Percentiles rank a stretch among this genome's conserved stretches.
phyloP scores from a whole-genome alignment of 306 rosid species.

The Cicer bijugum region DNA sequence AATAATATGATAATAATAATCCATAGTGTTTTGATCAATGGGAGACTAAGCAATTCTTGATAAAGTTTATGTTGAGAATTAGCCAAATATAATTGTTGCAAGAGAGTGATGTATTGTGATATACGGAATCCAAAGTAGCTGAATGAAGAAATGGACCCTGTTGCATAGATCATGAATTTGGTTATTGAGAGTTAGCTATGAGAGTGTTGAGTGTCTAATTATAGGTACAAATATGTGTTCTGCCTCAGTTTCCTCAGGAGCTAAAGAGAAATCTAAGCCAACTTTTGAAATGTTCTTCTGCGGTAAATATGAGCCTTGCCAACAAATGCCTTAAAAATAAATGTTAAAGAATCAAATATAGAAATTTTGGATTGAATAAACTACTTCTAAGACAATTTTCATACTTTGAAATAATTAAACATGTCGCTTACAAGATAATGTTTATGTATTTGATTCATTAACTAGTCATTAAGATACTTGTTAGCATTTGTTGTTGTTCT shows the following conservation, averaged over 20 bases:
- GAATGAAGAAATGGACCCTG: conserved; percentile 10
- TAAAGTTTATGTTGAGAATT: conserved; percentile 11
- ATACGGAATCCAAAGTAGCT: conserved; percentile 29
- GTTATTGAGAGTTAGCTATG: conserved; percentile 2
- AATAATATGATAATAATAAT: conserved; percentile 48
- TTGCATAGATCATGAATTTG: conserved; percentile 9
- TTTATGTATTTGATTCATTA: too few relatives aligned
- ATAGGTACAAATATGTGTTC: background rate
- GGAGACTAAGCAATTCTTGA: conserved; percentile 17
- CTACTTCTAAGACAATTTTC: too few relatives aligned
- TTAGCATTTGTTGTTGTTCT: too few relatives aligned
- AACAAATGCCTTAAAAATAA: too few relatives aligned
- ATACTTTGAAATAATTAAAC: too few relatives aligned
- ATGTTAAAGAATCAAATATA: too few relatives aligned
- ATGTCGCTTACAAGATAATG: too few relatives aligned
- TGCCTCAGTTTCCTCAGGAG: background rate
- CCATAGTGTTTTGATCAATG: conserved; percentile 4
- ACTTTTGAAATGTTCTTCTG: background rate
- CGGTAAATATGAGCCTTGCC: too few relatives aligned
- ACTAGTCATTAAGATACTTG: too few relatives aligned
- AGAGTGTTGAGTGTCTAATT: background rate
- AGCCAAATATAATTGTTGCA: background rate
- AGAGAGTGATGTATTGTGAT: conserved; percentile 1
- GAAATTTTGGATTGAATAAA: too few relatives aligned
- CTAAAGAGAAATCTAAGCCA: conserved; percentile 1